phyloP scores from a whole-genome alignment of 331 rosid genomes.

The Acacia concinna region DNA sequence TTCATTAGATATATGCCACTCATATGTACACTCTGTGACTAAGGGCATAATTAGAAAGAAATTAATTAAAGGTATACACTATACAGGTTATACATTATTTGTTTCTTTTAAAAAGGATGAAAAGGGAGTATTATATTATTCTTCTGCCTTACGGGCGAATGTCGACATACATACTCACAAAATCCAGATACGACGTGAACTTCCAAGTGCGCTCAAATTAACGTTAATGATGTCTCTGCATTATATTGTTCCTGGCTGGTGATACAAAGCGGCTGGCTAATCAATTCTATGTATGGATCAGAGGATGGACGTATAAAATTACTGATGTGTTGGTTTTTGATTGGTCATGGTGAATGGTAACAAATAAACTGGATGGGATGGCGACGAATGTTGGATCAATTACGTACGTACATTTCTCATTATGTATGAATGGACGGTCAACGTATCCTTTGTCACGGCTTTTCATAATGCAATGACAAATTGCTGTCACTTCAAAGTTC shows the following conservation, averaged over 20 bases:
- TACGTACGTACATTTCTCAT: conserved; percentile 12
- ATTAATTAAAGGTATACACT: too few relatives aligned
- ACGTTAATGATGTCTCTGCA: too few relatives aligned
- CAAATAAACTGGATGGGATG: conserved; percentile 2
- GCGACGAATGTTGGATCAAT: conserved; percentile 24
- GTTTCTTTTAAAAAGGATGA: too few relatives aligned
- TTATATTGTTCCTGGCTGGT: neutral
- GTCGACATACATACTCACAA: neutral
- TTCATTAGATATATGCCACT: too few relatives aligned
- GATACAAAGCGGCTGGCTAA: too few relatives aligned
- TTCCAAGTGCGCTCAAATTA: neutral
- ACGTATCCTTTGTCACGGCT: conserved; percentile 20
- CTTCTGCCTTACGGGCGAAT: neutral
- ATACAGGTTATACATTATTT: too few relatives aligned
- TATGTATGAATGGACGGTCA: conserved; percentile 27
- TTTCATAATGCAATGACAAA: conserved; percentile 18
- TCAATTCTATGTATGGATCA: neutral
- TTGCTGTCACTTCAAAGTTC: conserved; percentile 32
- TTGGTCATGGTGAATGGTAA: neutral
- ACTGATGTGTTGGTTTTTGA: neutral
- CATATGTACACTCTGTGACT: too few relatives aligned
- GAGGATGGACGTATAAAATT: neutral
- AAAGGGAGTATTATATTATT: neutral
- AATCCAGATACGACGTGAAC: neutral
- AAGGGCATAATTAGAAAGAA: too few relatives aligned